Conservation (phyloP, 495 filamentous ascomycete genomes). For the Penicillium argentinense region DNA sequence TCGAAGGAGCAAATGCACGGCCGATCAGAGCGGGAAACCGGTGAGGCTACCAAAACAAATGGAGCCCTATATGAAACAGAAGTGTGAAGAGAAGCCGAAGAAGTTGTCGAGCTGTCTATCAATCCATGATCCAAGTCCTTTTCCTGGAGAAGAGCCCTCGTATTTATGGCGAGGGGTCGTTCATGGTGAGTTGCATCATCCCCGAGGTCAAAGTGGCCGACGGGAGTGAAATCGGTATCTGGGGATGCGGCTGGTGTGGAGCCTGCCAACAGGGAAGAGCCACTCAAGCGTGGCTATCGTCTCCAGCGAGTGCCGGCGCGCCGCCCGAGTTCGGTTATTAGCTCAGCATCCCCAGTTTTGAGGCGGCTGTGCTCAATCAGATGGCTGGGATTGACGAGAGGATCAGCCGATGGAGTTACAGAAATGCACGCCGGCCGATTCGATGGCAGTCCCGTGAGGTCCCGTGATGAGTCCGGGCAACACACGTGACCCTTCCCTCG, state of each 20-base stretch:
- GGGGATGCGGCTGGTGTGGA: slow-evolving; percentile 17
- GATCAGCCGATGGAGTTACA: background rate
- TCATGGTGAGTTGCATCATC: slow-evolving; percentile 8
- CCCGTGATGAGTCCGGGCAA: no score
- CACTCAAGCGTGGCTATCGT: no score
- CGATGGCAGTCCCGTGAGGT: no score
- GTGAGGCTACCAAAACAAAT: no score
- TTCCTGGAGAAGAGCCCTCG: background rate
- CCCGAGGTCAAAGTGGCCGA: slow-evolving; percentile 32
- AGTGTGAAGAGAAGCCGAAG: background rate
- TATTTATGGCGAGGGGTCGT: slow-evolving; percentile 16
- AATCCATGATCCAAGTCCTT: slow-evolving; percentile 1
- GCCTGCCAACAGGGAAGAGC: background rate
- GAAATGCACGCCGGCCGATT: background rate
- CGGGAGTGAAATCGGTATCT: slow-evolving; percentile 37
- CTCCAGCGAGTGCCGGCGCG: slow-evolving; percentile 1
- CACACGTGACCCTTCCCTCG: no score
- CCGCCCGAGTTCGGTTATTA: slow-evolving; percentile 2
- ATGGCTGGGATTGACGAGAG: background rate
- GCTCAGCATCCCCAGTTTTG: background rate
- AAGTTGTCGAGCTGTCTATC: slow-evolving; percentile 1
- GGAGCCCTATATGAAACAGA: background rate
- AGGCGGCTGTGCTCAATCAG: background rate
- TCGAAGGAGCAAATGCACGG: slow-evolving; percentile 5
- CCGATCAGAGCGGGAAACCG: background rate